A percentile compares a stretch with the other conserved stretches of the same genome.
Evolutionary conservation across 306 rosid species (phyloP).

Genomic region (Citrullus amarus): DNA sequence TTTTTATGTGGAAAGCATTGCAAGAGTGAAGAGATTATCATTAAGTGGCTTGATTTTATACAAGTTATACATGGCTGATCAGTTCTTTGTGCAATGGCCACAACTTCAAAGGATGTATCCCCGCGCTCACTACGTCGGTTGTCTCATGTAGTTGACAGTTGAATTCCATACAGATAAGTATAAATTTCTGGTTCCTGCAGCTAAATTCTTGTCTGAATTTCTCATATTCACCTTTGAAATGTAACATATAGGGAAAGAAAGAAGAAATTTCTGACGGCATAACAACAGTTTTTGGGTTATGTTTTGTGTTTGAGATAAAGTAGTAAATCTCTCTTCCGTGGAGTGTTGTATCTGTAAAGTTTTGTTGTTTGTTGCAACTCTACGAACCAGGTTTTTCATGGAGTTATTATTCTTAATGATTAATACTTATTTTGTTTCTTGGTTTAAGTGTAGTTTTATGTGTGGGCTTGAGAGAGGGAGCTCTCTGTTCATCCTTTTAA

Average conservation of each 20-base stretch:
- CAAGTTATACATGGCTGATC: constrained; percentile 67
- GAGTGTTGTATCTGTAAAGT: neutral
- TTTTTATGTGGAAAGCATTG: constrained; percentile 91
- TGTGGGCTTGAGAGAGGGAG: no score
- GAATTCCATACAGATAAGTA: neutral
- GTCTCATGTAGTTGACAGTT: constrained; percentile 58
- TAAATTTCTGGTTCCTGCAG: neutral
- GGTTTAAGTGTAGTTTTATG: no score
- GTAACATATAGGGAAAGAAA: neutral
- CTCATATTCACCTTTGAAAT: neutral
- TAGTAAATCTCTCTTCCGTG: neutral
- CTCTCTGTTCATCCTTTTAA: no score
- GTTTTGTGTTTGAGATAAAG: neutral
- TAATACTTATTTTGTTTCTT: no score
- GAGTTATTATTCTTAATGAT: neutral
- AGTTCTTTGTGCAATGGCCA: constrained; percentile 91
- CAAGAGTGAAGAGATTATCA: constrained; percentile 85
- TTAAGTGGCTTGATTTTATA: constrained; percentile 81
- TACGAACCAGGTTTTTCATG: neutral
- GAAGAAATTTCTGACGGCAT: neutral
- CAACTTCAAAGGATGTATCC: constrained; percentile 63
- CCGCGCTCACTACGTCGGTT: constrained; percentile 64
- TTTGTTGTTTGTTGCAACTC: neutral
- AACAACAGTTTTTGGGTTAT: neutral
- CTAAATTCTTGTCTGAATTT: neutral